Base-by-base conservation (phyloP, 306 rosid genomes). In the Malus fusca region DNA sequence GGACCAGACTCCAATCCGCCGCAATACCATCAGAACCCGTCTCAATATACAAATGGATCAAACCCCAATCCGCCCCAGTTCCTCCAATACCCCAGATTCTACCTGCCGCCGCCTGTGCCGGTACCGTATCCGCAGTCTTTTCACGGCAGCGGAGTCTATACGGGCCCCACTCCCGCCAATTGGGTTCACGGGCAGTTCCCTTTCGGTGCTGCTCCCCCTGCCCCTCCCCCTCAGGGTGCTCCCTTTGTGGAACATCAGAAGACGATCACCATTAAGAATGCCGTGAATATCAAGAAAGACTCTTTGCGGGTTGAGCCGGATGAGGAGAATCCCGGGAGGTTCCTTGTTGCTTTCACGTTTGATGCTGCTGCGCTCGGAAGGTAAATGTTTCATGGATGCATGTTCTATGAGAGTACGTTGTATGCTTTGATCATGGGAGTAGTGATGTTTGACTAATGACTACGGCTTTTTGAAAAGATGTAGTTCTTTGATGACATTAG, bases 361-460 rank as follows among this genome's bases (percentile, higher is more conserved):
- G 88, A 87, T 75, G 90, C 90, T 65, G 74, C 82, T 42, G 61
- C 85, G 15, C 74, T 86, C 0, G 85, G 86, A 74, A 77, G 88
- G 88, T 84, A 82, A 26, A 58, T 7, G 71, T 18, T 40, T 22
- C 48, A 15, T 51, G 37, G 5, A 30, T 43, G 14, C 23, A 11
- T 51, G 37, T 51, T 21, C 52, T 62, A 31, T 22, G 5, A 22
- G 37, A n/a, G 15, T 15, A 35, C 9, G 25, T 73, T 26, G 28
- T 23, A n/a, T 28, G 67, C 1, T 53, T 51, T 66, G 72, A 14
- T 8, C 43, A 26, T 46, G 28, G 80, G n/a, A 10, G 63, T 48
- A 12, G 40, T 63, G 78, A 44, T 53, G 46, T 19, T 73, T 74
- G 69, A 12, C 12, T 4, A 26, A 0, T 74, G 69, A 7, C 12